Conservation (phyloP, 169 alveolate species). For the Theileria orientalis region DNA sequence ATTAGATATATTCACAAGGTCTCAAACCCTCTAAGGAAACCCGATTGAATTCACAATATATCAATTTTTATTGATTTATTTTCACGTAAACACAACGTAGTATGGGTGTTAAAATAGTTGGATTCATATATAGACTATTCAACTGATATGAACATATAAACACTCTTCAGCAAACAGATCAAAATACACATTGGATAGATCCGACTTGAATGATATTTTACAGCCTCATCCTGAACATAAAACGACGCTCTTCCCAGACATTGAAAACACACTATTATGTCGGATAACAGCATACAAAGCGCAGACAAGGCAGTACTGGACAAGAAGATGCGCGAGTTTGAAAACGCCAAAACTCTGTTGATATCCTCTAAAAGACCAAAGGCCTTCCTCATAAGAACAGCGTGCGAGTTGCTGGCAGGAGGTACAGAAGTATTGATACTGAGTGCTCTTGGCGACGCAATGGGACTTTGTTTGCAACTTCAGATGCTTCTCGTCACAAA, state of each 20-base stretch:
- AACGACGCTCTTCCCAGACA: no score
- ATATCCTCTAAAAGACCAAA: slow-evolving; percentile 74
- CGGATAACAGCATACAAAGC: slow-evolving; percentile 3
- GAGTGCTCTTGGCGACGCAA: slow-evolving; percentile 82
- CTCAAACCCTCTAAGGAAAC: background rate
- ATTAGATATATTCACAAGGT: background rate
- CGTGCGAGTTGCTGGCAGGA: slow-evolving; percentile 80
- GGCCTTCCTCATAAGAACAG: slow-evolving; percentile 79
- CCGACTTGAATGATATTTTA: no score
- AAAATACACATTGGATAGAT: no score
- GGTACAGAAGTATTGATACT: slow-evolving; percentile 77
- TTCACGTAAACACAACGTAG: no score
- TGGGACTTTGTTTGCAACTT: slow-evolving; percentile 75
- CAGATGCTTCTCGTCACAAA: slow-evolving; percentile 68
- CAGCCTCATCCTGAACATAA: no score
- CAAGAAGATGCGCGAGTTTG: slow-evolving; percentile 66
- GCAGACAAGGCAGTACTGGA: slow-evolving; percentile 52
- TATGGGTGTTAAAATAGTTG: no score
- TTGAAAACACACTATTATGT: no score
- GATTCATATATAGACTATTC: no score
- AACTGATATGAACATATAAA: no score
- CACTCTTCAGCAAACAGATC: no score
- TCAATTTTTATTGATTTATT: no score
- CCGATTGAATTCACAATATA: background rate
- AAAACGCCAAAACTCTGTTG: slow-evolving; percentile 74